These are phyloP conservation scores for Ganoderma multipileum DNA, from an alignment of 1,284 basidiomycete species.

Conservation along the genomic window DNA sequence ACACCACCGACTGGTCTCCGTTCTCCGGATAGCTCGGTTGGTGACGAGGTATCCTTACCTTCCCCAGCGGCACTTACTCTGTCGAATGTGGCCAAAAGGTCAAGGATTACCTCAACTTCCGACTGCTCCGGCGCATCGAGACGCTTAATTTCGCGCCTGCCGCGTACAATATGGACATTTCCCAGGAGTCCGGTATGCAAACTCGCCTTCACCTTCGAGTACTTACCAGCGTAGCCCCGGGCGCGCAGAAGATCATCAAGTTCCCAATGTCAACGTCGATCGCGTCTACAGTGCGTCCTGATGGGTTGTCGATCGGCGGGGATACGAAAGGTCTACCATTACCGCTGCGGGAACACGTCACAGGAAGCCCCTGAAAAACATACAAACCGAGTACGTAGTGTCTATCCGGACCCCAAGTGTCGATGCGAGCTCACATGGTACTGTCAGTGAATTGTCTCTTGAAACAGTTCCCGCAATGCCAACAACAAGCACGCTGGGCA, in stretches of 20 bases:
- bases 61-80: slow-evolving; percentile 65
- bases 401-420: slow-evolving; percentile 19
- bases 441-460: slow-evolving; percentile 22
- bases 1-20: slow-evolving; percentile 45
- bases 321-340: slow-evolving; percentile 37
- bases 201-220: slow-evolving; percentile 48
- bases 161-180: slow-evolving; percentile 20
- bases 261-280: slow-evolving; percentile 24
- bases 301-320: slow-evolving; percentile 40
- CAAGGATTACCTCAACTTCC: slow-evolving; percentile 48
- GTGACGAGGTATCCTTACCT: slow-evolving; percentile 63
- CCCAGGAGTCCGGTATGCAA: slow-evolving; percentile 26
- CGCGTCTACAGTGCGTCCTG: slow-evolving; percentile 30
- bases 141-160: slow-evolving; percentile 36
- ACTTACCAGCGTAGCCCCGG: slow-evolving; percentile 43
- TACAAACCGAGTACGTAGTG: slow-evolving; percentile 23
- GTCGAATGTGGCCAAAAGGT: slow-evolving; percentile 52
- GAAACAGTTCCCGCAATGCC: neutral
- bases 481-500: neutral
- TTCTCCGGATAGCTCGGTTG: slow-evolving; percentile 46
- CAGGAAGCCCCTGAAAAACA: slow-evolving; percentile 17
- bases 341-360: slow-evolving; percentile 21
- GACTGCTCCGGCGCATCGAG: slow-evolving; percentile 39
- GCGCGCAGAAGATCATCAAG: slow-evolving; percentile 46
- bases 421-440: slow-evolving; percentile 26